Evolutionary conservation across 1,284 basidiomycete species (phyloP).

Genomic region (Ceratobasidium sp.): DNA sequence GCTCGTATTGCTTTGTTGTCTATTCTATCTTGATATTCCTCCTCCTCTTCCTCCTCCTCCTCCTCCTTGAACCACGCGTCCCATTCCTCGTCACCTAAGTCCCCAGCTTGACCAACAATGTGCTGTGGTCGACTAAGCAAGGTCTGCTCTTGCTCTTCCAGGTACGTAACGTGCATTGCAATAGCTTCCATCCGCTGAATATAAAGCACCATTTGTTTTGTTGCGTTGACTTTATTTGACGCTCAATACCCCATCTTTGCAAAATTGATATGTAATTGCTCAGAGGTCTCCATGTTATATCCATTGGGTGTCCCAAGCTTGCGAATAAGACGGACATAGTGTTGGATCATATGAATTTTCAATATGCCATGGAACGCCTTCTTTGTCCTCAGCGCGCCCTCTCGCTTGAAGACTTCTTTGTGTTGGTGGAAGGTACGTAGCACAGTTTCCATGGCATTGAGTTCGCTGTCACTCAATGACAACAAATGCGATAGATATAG

Average conservation of each 20-base stretch:
- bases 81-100: neutral
- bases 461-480: constrained; percentile 49
- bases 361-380: constrained; percentile 54
- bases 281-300: constrained; percentile 43
- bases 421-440: constrained; percentile 52
- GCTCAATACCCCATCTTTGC: constrained; percentile 39
- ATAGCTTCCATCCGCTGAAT: constrained; percentile 37
- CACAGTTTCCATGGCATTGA: constrained; percentile 49
- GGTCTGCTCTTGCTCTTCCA: neutral
- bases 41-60: too few relatives aligned
- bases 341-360: constrained; percentile 54
- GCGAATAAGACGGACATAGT: constrained; percentile 30
- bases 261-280: constrained; percentile 43
- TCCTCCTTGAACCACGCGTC: neutral
- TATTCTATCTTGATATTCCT: too few relatives aligned
- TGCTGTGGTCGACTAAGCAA: neutral
- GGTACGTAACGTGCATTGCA: constrained; percentile 10
- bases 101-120: neutral
- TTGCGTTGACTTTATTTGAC: constrained; percentile 36
- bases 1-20: too few relatives aligned
- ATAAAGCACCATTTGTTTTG: constrained; percentile 40
- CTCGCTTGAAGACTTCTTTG: constrained; percentile 52
- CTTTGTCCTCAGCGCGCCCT: constrained; percentile 47
- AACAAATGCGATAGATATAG: constrained; percentile 46
- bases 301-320: constrained; percentile 41